Percentiles rank a stretch among this genome's conserved stretches.
Evolutionary conservation across 805 yeast species (phyloP).

Genomic region (Spathaspora sp.): DNA sequence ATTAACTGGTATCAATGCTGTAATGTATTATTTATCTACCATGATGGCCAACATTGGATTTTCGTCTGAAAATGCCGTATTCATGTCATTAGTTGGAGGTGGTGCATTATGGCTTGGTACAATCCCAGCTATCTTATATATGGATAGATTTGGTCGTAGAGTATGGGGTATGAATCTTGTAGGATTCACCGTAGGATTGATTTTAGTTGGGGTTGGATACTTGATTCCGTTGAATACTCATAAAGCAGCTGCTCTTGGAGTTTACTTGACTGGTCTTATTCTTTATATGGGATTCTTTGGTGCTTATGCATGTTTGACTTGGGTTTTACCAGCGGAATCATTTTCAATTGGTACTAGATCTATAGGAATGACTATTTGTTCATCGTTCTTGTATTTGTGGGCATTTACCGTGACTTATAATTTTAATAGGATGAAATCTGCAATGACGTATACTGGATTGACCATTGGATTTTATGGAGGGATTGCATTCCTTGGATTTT

Average conservation of each 20-base stretch:
- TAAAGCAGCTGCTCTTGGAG: slow-evolving; percentile 50
- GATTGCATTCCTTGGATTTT: slow-evolving; percentile 53
- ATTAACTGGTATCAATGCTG: slow-evolving; percentile 65
- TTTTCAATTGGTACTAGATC: slow-evolving; percentile 58
- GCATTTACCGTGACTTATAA: slow-evolving; percentile 62
- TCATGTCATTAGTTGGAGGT: slow-evolving; percentile 70
- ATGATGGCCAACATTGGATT: slow-evolving; percentile 57
- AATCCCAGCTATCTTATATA: slow-evolving; percentile 59
- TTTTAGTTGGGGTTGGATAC: slow-evolving; percentile 59
- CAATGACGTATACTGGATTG: slow-evolving; percentile 60
- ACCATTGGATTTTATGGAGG: slow-evolving; percentile 68
- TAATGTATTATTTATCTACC: slow-evolving; percentile 61
- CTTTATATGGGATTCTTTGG: slow-evolving; percentile 66
- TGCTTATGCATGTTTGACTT: slow-evolving; percentile 61
- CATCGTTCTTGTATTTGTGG: slow-evolving; percentile 56
- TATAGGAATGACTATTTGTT: slow-evolving; percentile 61
- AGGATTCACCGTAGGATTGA: slow-evolving; percentile 58
- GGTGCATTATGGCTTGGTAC: slow-evolving; percentile 60
- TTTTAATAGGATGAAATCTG: slow-evolving; percentile 52
- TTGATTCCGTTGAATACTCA: slow-evolving; percentile 34
- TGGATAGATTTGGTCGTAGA: slow-evolving; percentile 57
- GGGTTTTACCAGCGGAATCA: slow-evolving; percentile 67
- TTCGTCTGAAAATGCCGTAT: slow-evolving; percentile 46
- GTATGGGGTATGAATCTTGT: slow-evolving; percentile 57
- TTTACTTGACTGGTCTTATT: slow-evolving; percentile 59